A percentile compares a stretch with the other conserved stretches of the same genome.
phyloP scores from a whole-genome alignment of 805 yeast species.

The Lipomyces lipofer region DNA sequence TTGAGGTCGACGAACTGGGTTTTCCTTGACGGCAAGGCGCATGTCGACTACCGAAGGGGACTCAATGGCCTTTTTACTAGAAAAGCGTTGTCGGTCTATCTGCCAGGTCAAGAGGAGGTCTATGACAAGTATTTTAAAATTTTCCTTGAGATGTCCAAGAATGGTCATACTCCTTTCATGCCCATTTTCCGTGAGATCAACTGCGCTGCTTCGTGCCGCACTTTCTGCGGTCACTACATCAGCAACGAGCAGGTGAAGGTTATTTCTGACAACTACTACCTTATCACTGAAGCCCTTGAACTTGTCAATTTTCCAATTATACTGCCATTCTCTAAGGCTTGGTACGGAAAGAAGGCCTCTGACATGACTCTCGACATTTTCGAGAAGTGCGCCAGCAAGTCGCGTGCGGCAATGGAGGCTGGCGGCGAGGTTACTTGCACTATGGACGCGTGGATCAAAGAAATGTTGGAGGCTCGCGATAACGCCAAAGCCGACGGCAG shows the following conservation, averaged over 20 bases:
- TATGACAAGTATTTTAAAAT: slow-evolving; percentile 78
- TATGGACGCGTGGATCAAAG: slow-evolving; percentile 91
- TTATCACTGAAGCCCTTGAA: slow-evolving; percentile 93
- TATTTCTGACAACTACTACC: slow-evolving; percentile 89
- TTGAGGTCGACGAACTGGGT: slow-evolving; percentile 98
- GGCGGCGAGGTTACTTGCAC: slow-evolving; percentile 85
- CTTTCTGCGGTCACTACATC: slow-evolving; percentile 95
- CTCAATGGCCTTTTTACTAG: slow-evolving; percentile 87
- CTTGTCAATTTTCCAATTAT: slow-evolving; percentile 97
- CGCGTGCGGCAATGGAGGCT: slow-evolving; percentile 73
- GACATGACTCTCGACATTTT: slow-evolving; percentile 92
- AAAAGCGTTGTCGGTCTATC: slow-evolving; percentile 75
- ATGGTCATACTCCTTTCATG: slow-evolving; percentile 74
- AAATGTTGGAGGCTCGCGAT: slow-evolving; percentile 74
- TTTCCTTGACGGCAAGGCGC: slow-evolving; percentile 93
- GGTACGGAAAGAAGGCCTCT: slow-evolving; percentile 95
- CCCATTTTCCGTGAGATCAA: slow-evolving; percentile 92
- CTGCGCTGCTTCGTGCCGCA: slow-evolving; percentile 89
- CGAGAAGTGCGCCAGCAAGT: slow-evolving; percentile 82
- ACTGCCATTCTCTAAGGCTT: slow-evolving; percentile 91
- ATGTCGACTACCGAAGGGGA: slow-evolving; percentile 87
- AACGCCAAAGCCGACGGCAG: slow-evolving; percentile 46
- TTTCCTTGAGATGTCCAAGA: slow-evolving; percentile 58
- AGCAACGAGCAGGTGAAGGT: slow-evolving; percentile 85
- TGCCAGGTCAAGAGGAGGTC: slow-evolving; percentile 80